Evolutionary conservation across 2,329 filamentous ascomycete genomes (phyloP), one percentile per base, ranked within the genome.

Genomic region (Apiospora saccharicola): DNA sequence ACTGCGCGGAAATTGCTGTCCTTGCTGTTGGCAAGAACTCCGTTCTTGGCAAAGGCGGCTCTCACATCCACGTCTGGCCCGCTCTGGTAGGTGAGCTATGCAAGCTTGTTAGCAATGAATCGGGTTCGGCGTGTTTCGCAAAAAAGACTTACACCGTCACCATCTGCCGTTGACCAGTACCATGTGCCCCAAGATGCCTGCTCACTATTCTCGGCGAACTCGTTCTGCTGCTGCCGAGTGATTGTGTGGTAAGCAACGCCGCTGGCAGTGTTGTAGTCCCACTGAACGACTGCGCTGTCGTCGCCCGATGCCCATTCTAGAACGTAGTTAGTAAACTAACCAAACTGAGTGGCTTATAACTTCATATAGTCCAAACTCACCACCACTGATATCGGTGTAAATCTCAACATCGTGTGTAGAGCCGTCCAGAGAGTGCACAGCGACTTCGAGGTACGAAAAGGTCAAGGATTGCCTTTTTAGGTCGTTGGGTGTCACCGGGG

Each of bases 181-280:
- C 95, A 89, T 69, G 89, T 91, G 2, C 94, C 94, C 94, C 94
- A 97, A 83, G 94, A 92, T 0, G 93, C 89, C 75, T 92, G 91
- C 77, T 97, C 92, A 53, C 83, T 83, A 16, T 84, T 83, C 79
- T 97, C 94, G 1, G 89, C 88, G 71, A 96, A 92, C 24, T 90
- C 83, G 68, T 89, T 82, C 80, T 96, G 92, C 12, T 85, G 80
- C 73, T 87, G 84, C 64, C 89, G 86, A 75, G 86, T 87, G 72
- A 94, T 89, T 68, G 87, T 87, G 82, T 94, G 92, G 77, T 92
- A 94, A 7, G 86, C 85, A 49, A 94, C 83, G 4, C 84, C 85
- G 41, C 86, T 82, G 14, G 77, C 77, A 1, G 83, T 84, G 47
- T 83, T 86, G 73, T 88, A 88, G 67, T 90, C 86, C 93, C 93